These are phyloP conservation scores for Jacaranda copaia DNA, from an alignment of 257 asterid species.

Conservation along the genomic window DNA sequence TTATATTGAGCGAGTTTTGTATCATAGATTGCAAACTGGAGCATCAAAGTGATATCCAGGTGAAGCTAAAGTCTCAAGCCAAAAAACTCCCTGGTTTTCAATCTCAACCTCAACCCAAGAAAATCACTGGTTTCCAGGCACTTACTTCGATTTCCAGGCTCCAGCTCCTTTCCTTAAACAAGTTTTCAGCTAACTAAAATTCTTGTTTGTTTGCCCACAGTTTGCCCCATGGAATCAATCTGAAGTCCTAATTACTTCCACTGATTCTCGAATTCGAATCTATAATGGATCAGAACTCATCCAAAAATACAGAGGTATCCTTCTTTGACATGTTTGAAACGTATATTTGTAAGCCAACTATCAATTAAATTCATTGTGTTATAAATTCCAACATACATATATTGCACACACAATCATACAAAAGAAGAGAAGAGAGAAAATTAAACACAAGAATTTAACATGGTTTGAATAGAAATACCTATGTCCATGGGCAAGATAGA, in stretches of 20 bases:
- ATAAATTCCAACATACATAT: too few relatives aligned
- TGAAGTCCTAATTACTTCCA: conserved; percentile 79
- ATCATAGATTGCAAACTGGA: conserved; percentile 63
- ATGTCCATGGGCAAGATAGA: too few relatives aligned
- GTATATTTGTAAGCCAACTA: background rate
- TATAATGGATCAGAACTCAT: conserved; percentile 63
- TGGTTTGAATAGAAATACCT: too few relatives aligned
- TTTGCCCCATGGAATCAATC: conserved; percentile 70
- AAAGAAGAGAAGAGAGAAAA: too few relatives aligned
- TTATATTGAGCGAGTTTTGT: conserved; percentile 21
- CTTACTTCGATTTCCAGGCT: conserved; percentile 17
- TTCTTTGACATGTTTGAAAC: too few relatives aligned
- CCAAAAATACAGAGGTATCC: conserved; percentile 76
- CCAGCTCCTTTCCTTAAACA: conserved; percentile 7
- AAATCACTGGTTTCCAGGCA: conserved; percentile 93
- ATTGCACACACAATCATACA: too few relatives aligned
- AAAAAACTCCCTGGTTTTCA: conserved; percentile 74
- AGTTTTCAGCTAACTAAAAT: background rate
- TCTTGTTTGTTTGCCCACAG: conserved; percentile 44
- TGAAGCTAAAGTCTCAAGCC: conserved; percentile 60
- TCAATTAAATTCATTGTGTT: too few relatives aligned
- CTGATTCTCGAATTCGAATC: conserved; percentile 84
- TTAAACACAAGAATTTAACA: too few relatives aligned
- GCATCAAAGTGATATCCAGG: conserved; percentile 55
- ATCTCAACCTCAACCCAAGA: conserved; percentile 52